Conservation (phyloP, 1,139 yeast genomes). For the Protomyces inundatus region DNA sequence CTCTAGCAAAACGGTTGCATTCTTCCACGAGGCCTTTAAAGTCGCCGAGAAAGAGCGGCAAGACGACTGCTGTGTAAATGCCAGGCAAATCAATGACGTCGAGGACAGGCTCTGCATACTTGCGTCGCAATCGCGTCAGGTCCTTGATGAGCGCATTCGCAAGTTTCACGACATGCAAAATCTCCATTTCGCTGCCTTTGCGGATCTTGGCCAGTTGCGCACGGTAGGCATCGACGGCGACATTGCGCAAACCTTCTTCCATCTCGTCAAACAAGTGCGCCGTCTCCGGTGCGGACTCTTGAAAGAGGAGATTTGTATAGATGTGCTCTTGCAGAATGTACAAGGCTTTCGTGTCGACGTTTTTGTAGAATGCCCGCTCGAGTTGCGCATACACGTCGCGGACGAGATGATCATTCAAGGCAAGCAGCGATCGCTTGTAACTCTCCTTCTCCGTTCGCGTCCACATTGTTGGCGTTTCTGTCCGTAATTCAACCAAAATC, state of each 20-base stretch:
- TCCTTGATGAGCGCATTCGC: background rate
- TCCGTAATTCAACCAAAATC: slow-evolving; percentile 1
- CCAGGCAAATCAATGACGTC: slow-evolving; percentile 1
- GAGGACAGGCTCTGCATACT: background rate
- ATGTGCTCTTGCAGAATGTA: slow-evolving; percentile 36
- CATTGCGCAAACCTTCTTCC: background rate
- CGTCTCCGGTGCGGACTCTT: slow-evolving; percentile 14
- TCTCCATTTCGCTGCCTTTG: background rate
- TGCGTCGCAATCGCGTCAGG: background rate
- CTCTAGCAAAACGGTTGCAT: slow-evolving; percentile 36
- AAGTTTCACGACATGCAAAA: slow-evolving; percentile 10
- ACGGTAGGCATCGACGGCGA: slow-evolving; percentile 1
- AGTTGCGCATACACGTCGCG: slow-evolving; percentile 17
- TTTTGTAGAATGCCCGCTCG: background rate
- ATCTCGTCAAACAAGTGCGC: slow-evolving; percentile 5
- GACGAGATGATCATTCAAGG: slow-evolving; percentile 8
- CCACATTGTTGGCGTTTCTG: background rate
- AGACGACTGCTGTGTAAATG: background rate
- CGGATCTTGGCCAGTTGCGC: background rate
- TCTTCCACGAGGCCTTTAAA: slow-evolving; percentile 29
- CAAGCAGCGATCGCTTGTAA: background rate
- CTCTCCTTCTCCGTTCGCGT: background rate
- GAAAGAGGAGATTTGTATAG: slow-evolving; percentile 25
- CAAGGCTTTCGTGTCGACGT: slow-evolving; percentile 3
- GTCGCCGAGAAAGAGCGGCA: slow-evolving; percentile 4